Base-by-base conservation (phyloP, 139 green algal species). In the Chlorella sp. region DNA sequence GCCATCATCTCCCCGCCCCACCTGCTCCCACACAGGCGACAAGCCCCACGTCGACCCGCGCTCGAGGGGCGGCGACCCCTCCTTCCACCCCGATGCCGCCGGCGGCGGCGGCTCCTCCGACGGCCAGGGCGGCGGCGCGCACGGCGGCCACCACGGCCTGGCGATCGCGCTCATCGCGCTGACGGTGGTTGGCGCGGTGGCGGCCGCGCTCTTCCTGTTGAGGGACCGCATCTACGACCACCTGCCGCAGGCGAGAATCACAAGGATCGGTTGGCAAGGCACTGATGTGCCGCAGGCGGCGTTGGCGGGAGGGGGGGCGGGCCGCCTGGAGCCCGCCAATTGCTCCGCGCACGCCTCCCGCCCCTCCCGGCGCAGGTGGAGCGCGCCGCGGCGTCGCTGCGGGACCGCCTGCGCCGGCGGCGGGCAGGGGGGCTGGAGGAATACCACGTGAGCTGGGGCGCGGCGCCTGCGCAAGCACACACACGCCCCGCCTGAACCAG, bases 191-290 rank as follows among this genome's bases (percentile, higher is more conserved):
- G 45, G n/a, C 31, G 36, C 11, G 6, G 58, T 23, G 6, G 17
- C 36, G 3, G 36, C 23, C 0, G 48, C 25, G 5, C 14, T 43
- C 25, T 50, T 38, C 0, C 15, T 45, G 3, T 51, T 1, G 6
- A 45, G 72, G 0, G 58, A 78, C 27, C 36, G 23, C 11, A 63
- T 78, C 27, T 72, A 65, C 27, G 72, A 78, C 46, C 23, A 55
- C 46, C 71, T 78, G 45, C 72, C 72, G 1, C 69, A 75, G 69
- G 67, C 36, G 1, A 31, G 69, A 48, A 33, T 14, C 19, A 19
- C 19, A 14, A 31, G 29, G 7, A 42, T 25, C 29, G 27, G 23
- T 7, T 61, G 53, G 21, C 25, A 3, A 36, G 53, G 53, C 53
- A 9, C 21, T 11, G 14, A 25, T 36, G 53, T 33, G 21, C 56